Base-by-base conservation (phyloP, 345 rosid species). In the Clausena lansium region DNA sequence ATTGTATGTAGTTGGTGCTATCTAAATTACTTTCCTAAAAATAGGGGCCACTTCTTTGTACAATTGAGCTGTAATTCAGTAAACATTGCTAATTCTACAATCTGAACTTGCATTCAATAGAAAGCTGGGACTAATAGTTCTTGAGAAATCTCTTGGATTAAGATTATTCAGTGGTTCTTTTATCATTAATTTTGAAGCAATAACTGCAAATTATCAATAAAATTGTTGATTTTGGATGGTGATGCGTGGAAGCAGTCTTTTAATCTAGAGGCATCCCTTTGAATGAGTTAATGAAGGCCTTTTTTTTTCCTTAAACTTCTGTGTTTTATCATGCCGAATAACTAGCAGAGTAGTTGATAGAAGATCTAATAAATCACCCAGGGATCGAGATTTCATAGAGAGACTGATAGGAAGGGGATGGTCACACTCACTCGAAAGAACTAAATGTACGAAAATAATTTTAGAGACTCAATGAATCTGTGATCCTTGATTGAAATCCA, bases 221-320 rank as follows among this genome's bases (percentile, higher is more conserved):
- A 61, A 74, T 9, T 30, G 50, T 62, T 74, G 57, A 63, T 74
- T 74, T 74, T 74, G 41, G 24, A 30, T 50, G 54, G 20, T 62
- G 33, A 22, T 58, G 22, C 7, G 54, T 6, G 22, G 20, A 54
- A 11, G 13, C 24, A 54, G 17, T 27, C 9, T 19, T 52, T n/a
- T 54, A 54, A 71, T 28, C 41, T 32, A 61, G 45, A 11, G 13
- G 28, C 17, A 28, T 45, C 39, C 62, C 22, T 54, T n/a, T 25
- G 64, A 55, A 71, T 57, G 30, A 6, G 32, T 33, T 33, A 55
- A 19, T 4, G 17, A 15, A 25, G 9, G 59, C 17, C 47, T 41
- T 41, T 50, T 50, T 17, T 50, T 50, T 15, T 32, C 19, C 22
- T 47, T 20, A 17, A 69, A 45, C 15, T 15, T 47, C 35, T 15